Evolutionary conservation across 2,329 filamentous ascomycete genomes (phyloP), one percentile per base, ranked within the genome.

Genomic region (Onygenales sp.): DNA sequence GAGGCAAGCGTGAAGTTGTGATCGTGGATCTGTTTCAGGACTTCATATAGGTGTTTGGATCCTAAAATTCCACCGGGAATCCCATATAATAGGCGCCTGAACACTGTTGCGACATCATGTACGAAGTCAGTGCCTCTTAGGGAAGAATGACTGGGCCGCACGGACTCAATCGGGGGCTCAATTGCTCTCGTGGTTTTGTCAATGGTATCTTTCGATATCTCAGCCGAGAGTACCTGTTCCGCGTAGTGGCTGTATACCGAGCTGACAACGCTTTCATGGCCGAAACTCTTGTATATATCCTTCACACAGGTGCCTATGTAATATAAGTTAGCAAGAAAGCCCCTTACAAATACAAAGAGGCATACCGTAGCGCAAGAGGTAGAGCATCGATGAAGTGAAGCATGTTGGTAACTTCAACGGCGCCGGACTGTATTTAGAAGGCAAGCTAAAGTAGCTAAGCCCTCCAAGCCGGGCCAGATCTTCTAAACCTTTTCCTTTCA

Each of bases 391-490:
- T 32, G 71, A 69, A 36, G 72, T 72, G 54, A 76, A 68, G 48
- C 70, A 73, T n/a, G 66, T 66, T 2, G 73, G 73, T 13, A 76
- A 61, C 44, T 64, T 64, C 50, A 74, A 59, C 4, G 64, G 61
- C 10, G 61, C 62, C n/a, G 72, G 70, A 4, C 66, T 66, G 58
- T 72, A 68, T 11, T 70, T 65, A 1, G 50, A 54, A 1, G 70
- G 70, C 5, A 73, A 60, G 6, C 59, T 62, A 17, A 76, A 57
- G 53, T 67, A 64, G 54, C 69, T 68, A 53, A 72, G 62, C 6
- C 73, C 73, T 47, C 73, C 73, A 27, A 76, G 63, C 10, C 70
- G 69, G 45, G 70, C 64, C 17, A 75, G 61, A n/a, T 63, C 66
- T 50, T 74, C 72, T 13, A 75, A 43, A 10, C 63, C 59, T 46